Evolutionary conservation across 352 stramenopile genomes (phyloP).

Genomic region (Phytopythium oedochilum): DNA sequence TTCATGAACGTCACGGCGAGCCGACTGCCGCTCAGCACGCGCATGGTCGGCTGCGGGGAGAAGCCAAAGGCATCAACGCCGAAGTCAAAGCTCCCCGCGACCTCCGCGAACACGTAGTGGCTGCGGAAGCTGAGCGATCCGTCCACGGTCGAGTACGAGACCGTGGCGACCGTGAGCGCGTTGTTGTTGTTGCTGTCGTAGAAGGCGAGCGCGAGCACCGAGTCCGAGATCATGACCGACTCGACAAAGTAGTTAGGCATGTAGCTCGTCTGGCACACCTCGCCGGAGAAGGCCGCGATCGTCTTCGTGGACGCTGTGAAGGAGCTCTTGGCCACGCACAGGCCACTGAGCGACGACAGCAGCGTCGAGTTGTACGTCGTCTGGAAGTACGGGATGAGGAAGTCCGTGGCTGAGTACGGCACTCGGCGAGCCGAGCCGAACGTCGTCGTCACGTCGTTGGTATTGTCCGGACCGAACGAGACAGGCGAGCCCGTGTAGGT

Average conservation of each 20-base stretch:
- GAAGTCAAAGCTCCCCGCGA: conserved; percentile 39
- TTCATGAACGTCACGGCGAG: conserved; percentile 67
- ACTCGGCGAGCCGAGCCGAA: conserved; percentile 36
- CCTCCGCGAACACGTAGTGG: conserved; percentile 40
- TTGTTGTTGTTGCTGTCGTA: conserved; percentile 54
- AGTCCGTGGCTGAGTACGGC: conserved; percentile 10
- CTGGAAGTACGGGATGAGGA: conserved; percentile 54
- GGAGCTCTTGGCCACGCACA: conserved; percentile 39
- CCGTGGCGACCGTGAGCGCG: conserved; percentile 37
- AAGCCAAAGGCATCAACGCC: conserved; percentile 22
- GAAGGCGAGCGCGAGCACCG: conserved; percentile 40
- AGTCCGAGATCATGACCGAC: conserved; percentile 38
- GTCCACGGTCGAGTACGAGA: conserved; percentile 21
- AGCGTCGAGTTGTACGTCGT: conserved; percentile 7
- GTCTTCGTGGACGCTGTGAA: conserved; percentile 13
- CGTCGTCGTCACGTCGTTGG: conserved; percentile 10
- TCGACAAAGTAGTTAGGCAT: conserved; percentile 30
- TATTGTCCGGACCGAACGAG: conserved; percentile 26
- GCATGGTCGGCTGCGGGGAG: conserved; percentile 32
- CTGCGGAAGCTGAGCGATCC: conserved; percentile 30
- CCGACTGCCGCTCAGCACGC: conserved; percentile 38
- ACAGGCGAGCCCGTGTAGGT: conserved; percentile 18
- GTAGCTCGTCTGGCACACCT: conserved; percentile 42
- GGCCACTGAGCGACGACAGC: conserved; percentile 9
- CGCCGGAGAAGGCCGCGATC: conserved; percentile 20